Conservation (phyloP, 73 alveolate species). For the Paramecium primaurelia region DNA sequence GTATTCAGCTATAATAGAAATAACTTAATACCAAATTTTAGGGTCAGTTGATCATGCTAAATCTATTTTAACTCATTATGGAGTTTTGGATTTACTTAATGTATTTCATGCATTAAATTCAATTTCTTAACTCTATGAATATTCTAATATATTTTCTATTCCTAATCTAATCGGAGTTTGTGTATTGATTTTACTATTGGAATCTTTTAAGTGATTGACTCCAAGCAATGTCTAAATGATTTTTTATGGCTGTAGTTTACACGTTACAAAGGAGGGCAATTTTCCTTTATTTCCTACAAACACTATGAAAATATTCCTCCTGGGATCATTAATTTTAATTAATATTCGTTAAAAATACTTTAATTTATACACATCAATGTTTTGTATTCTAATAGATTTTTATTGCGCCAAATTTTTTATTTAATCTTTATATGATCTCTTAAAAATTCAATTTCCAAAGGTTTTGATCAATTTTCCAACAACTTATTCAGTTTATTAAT, state of each 20-base stretch:
- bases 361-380: neutral
- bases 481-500: no score
- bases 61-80: neutral
- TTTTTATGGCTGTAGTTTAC: neutral
- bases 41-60: neutral
- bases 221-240: neutral
- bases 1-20: neutral
- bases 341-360: neutral
- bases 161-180: neutral
- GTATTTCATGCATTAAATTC: slow-evolving; percentile 1
- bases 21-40: neutral
- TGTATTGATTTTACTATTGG: neutral
- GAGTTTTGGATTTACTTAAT: neutral
- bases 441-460: neutral
- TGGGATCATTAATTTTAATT: neutral
- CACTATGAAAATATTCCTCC: neutral
- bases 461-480: neutral
- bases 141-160: neutral
- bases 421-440: neutral
- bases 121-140: neutral
- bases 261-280: neutral
- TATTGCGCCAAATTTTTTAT: neutral
- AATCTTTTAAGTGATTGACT: neutral
- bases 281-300: neutral
- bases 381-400: neutral